Conservation (phyloP, 805 yeast species). For the Scheffersomyces lignosus region DNA sequence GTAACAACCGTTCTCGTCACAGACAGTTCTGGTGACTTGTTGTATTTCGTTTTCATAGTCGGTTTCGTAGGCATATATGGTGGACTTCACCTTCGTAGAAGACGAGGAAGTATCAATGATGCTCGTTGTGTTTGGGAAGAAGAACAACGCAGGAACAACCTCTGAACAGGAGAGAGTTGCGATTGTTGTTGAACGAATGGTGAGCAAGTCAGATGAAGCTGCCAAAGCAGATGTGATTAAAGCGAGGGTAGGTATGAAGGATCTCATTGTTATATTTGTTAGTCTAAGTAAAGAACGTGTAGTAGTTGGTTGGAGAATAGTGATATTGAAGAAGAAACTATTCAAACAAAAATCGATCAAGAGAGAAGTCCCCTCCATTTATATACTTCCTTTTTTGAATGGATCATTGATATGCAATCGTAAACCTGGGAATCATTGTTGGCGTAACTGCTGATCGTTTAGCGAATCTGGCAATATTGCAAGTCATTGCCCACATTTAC, state of each 20-base stretch:
- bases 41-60: slow-evolving; percentile 18
- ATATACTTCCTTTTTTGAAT: too few species aligned
- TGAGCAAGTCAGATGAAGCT: slow-evolving; percentile 5
- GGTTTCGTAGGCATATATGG: slow-evolving; percentile 23
- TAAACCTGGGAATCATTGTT: too few species aligned
- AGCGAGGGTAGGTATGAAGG: slow-evolving; percentile 3
- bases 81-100: slow-evolving; percentile 8
- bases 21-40: slow-evolving; percentile 29
- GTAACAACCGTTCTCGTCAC: slow-evolving; percentile 29
- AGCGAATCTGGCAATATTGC: too few species aligned
- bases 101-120: neutral
- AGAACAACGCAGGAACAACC: slow-evolving; percentile 10
- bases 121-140: slow-evolving; percentile 9
- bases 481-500: too few species aligned
- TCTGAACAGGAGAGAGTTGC: slow-evolving; percentile 6
- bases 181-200: slow-evolving; percentile 5
- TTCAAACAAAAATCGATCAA: too few species aligned
- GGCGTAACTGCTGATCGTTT: too few species aligned
- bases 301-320: too few species aligned
- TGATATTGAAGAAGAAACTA: too few species aligned
- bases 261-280: slow-evolving; percentile 1
- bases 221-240: slow-evolving; percentile 5
- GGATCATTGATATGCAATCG: too few species aligned
- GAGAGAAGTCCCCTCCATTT: too few species aligned
- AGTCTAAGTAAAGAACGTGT: too few species aligned